Evolutionary conservation across 2,329 filamentous ascomycete genomes (phyloP).

Genomic region (Madurella fahalii): DNA sequence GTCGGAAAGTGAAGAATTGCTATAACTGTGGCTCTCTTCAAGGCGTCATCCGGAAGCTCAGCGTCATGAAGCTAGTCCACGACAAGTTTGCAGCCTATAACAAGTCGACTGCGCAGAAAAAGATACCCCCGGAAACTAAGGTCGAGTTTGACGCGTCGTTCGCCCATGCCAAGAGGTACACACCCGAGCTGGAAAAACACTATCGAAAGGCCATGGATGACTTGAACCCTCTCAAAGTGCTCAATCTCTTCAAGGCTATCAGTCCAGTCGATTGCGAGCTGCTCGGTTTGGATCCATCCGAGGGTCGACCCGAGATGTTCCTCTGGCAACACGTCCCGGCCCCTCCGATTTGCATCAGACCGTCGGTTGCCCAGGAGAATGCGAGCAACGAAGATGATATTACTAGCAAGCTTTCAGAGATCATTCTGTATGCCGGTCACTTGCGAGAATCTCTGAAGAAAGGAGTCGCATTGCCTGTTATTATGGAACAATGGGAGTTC

Average conservation of each 20-base stretch:
- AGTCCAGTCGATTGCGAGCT: constrained; percentile 83
- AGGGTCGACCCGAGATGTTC: constrained; percentile 92
- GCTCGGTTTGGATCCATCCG: constrained; percentile 78
- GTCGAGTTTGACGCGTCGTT: constrained; percentile 83
- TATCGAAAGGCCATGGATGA: constrained; percentile 91
- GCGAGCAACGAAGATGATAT: constrained; percentile 95
- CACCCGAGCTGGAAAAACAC: constrained; percentile 84
- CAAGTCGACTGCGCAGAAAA: constrained; percentile 80
- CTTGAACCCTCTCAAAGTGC: constrained; percentile 79
- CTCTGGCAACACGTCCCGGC: constrained; percentile 96
- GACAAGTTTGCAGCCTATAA: constrained; percentile 89
- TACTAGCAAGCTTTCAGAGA: constrained; percentile 94
- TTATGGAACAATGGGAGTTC: constrained; percentile 99
- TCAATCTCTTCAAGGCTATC: constrained; percentile 90
- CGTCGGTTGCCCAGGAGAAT: constrained; percentile 88
- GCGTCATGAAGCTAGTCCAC: constrained; percentile 89
- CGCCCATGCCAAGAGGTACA: constrained; percentile 68
- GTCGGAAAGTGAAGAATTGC: constrained; percentile 80
- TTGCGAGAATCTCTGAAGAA: constrained; percentile 79
- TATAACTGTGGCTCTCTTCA: constrained; percentile 78
- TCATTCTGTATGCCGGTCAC: constrained; percentile 85
- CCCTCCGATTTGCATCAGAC: constrained; percentile 88
- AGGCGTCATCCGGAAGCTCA: constrained; percentile 86
- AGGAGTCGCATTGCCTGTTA: constrained; percentile 78
- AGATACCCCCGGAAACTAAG: constrained; percentile 77